Conservation (phyloP, 805 yeast genomes). For the Lachancea dasiensis region DNA sequence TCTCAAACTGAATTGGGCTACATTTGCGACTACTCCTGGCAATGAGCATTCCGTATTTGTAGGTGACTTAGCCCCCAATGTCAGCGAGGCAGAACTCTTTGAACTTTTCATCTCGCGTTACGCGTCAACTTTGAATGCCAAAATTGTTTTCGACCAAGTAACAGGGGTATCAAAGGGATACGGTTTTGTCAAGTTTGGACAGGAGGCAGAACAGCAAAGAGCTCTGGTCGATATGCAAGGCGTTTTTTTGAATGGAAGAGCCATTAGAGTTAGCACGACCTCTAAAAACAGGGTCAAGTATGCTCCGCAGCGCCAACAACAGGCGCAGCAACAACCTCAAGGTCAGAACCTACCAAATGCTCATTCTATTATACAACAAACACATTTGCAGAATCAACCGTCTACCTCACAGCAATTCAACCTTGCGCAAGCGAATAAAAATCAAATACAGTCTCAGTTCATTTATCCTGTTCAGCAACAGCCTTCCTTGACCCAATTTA, state of each 20-base stretch:
- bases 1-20: constrained; percentile 79
- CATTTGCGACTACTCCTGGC: constrained; percentile 23
- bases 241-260: constrained; percentile 58
- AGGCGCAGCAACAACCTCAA: constrained; percentile 9
- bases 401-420: background rate
- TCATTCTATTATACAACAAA: background rate
- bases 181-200: constrained; percentile 78
- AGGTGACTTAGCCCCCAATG: constrained; percentile 74
- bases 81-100: constrained; percentile 58
- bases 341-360: background rate
- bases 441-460: constrained; percentile 18
- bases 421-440: background rate
- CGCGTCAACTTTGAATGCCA: constrained; percentile 69
- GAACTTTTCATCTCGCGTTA: constrained; percentile 63
- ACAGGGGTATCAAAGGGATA: constrained; percentile 76
- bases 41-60: constrained; percentile 69
- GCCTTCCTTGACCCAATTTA: constrained; percentile 54
- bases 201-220: constrained; percentile 59
- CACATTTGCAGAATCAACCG: background rate
- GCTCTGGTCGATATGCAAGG: constrained; percentile 84
- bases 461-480: constrained; percentile 38
- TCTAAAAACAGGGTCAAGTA: constrained; percentile 36
- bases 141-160: constrained; percentile 66
- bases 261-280: constrained; percentile 72
- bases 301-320: constrained; percentile 16